These are phyloP conservation scores for Neurospora sp. DNA, from an alignment of 495 filamentous ascomycete species.

Conservation along the genomic window DNA sequence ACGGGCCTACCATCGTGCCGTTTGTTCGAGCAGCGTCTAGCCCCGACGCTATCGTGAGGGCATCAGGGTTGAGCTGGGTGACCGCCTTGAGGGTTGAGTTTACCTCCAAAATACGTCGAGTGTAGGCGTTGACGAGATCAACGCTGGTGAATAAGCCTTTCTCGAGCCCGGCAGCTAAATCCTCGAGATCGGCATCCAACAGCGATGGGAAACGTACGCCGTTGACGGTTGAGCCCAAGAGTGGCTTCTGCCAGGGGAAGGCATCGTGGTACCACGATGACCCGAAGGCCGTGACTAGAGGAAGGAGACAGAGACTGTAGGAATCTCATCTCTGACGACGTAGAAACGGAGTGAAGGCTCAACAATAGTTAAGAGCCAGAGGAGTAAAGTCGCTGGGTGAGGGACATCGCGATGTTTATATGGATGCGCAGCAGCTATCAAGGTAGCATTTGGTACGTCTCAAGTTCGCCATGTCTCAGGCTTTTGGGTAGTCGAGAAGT, in stretches of 20 bases:
- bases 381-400: neutral
- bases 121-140: constrained; percentile 45
- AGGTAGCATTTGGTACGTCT: neutral
- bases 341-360: neutral
- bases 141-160: constrained; percentile 48
- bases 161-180: constrained; percentile 41
- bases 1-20: constrained; percentile 27
- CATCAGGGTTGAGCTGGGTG: constrained; percentile 38
- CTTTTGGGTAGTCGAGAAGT: neutral
- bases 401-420: neutral
- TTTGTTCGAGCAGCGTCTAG: constrained; percentile 21
- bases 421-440: neutral
- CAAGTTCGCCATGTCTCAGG: neutral
- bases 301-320: neutral
- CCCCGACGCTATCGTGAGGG: constrained; percentile 24
- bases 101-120: constrained; percentile 31
- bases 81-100: constrained; percentile 30
- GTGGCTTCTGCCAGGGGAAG: neutral
- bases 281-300: neutral
- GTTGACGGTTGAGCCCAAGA: neutral
- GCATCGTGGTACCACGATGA: neutral
- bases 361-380: neutral
- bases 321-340: neutral
- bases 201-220: constrained; percentile 5
- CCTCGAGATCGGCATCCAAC: constrained; percentile 36